Base-by-base conservation (phyloP, 495 filamentous ascomycete species). In the Daldinia concentrica region DNA sequence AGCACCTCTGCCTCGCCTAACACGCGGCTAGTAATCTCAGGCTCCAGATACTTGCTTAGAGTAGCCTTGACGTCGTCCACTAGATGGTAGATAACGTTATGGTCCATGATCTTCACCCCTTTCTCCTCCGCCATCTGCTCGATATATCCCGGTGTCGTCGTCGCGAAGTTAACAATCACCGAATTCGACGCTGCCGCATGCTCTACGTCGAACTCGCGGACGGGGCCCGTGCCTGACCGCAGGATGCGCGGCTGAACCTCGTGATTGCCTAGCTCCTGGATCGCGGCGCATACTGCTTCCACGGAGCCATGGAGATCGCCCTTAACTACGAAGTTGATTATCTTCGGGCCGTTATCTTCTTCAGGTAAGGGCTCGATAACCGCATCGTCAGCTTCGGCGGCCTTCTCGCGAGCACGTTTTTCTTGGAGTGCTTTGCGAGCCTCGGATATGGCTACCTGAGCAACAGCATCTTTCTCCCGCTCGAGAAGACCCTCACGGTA, bases 231-330 rank as follows among this genome's bases (percentile, higher is more conserved):
- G 11, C 85, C 87, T 2, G 89, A 90, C 26, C 91, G 88, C 17
- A 98, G 85, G 52, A 99, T 86, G 50, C 90, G 88, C 14, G 93
- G 86, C 15, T 82, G 86, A 17, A 98, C 89, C 75, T 97, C 92
- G 69, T 92, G 87, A 82, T 91, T 97, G 30, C 95, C 93, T 58
- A 97, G 80, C 61, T 88, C 85, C 22, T 87, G 81, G 66, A 98
- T 83, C 14, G 90, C 86, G 58, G 92, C 90, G 58, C 90, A 78
- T 7, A 98, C 91, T 5, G 95, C 95, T 79, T 99, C 95, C 6
- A 93, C 94, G 1, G 94, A 97, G 9, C 95, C 95, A 62, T 88
- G 89, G 15, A 98, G 95, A 76, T 99, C 96, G 48, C 89, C 94
- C 80, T 98, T 98, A 81, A 99, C 83, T 48, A 95, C 86, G 80